Evolutionary conservation across 2,329 filamentous ascomycete genomes (phyloP).

Genomic region (Fusarium ambrosium): DNA sequence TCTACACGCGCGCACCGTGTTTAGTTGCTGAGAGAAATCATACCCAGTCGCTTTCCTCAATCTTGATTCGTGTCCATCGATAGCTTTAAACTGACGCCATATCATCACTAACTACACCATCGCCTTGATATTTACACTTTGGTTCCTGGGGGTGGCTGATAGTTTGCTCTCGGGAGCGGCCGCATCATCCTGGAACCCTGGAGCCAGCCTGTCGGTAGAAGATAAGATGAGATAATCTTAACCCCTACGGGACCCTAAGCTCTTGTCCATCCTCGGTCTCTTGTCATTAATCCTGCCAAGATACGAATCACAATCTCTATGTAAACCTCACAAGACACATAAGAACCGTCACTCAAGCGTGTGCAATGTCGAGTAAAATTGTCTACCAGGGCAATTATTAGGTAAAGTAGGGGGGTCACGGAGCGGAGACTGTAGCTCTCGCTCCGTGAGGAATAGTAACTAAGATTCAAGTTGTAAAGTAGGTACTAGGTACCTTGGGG

Average conservation of each 20-base stretch:
- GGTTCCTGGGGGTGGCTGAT: not conserved
- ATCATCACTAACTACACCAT: not conserved
- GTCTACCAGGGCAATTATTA: constrained; percentile 52
- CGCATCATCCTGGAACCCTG: constrained; percentile 18
- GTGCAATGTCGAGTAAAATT: constrained; percentile 52
- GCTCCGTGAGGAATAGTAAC: constrained; percentile 45
- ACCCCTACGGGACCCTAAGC: not conserved
- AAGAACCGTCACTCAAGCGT: not conserved
- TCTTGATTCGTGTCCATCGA: not conserved
- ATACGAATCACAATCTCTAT: not conserved
- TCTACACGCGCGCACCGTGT: constrained; percentile 14
- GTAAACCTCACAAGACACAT: not conserved
- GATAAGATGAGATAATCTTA: not conserved
- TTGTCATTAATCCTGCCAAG: not conserved
- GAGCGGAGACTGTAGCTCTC: constrained; percentile 38
- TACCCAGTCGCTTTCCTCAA: constrained; percentile 36
- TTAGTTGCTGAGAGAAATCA: constrained; percentile 35
- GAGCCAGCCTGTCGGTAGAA: not conserved
- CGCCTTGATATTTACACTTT: not conserved
- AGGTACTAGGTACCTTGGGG: constrained; percentile 12
- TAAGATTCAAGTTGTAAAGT: constrained; percentile 43
- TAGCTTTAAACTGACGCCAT: not conserved
- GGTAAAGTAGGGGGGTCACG: constrained; percentile 35
- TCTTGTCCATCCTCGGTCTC: not conserved
- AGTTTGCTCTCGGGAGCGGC: not conserved